phyloP scores from a whole-genome alignment of 106 monocot species.

The Apostasia shenzhenica region DNA sequence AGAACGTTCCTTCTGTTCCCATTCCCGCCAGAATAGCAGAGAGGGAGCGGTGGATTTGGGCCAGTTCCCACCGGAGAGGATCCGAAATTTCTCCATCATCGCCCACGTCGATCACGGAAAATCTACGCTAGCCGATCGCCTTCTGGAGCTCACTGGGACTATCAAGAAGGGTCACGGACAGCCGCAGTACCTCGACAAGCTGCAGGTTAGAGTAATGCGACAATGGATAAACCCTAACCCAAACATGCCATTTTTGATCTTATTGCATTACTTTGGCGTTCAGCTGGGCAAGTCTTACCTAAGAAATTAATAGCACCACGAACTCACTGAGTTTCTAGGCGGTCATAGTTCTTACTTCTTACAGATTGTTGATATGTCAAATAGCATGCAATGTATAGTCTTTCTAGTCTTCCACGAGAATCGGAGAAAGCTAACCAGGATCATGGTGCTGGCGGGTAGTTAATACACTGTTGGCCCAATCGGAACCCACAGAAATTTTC shows the following conservation, averaged over 20 bases:
- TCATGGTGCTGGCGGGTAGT: too few relatives aligned
- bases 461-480: too few relatives aligned
- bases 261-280: background rate
- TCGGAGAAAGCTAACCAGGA: too few relatives aligned
- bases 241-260: background rate
- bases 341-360: too few relatives aligned
- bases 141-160: slow-evolving; percentile 85
- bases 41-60: slow-evolving; percentile 50
- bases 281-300: background rate
- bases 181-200: slow-evolving; percentile 95
- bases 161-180: slow-evolving; percentile 93
- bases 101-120: slow-evolving; percentile 96
- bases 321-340: too few relatives aligned
- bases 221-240: background rate
- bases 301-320: too few relatives aligned
- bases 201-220: slow-evolving; percentile 45
- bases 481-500: too few relatives aligned
- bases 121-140: slow-evolving; percentile 88
- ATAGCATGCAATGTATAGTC: too few relatives aligned
- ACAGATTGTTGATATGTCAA: too few relatives aligned
- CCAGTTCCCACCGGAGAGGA: slow-evolving; percentile 70
- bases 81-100: slow-evolving; percentile 94
- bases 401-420: too few relatives aligned
- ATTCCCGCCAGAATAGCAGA: slow-evolving; percentile 21
- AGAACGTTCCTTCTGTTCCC: slow-evolving; percentile 19